Evolutionary conservation across 257 asterid species (phyloP), one percentile per base, ranked within the genome.

Genomic region (Forsythia viridissima): DNA sequence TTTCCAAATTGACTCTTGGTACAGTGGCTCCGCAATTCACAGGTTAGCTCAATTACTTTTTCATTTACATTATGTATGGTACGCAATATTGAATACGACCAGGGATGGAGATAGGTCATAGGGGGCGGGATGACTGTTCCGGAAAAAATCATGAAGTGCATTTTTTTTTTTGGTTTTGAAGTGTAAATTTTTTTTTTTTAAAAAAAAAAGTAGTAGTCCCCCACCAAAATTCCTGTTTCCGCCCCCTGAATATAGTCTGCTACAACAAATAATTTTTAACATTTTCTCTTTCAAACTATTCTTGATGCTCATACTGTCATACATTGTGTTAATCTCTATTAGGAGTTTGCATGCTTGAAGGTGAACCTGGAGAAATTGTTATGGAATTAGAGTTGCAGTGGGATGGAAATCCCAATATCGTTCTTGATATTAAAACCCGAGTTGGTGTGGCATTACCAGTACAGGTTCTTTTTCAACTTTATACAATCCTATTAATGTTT

Each of bases 351-450:
- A 77, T 93, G 78, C 21, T 92, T 20, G 95, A 92, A 15, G 76
- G 93, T 30, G 89, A 82, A 11, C 80, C 87, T 34, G 89, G 89
- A 10, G 99, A 92, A 90, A 73, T 91, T 73, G 36, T 90, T 34
- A 85, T 96, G 94, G 99, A 96, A 77, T 67, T 96, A 88, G 99
- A 96, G 79, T 37, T 93, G 90, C 97, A 96, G 82, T 96, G 99
- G 98, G 99, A 96, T 72, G 99, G 97, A 24, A 88, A 93, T 84
- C 98, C 99, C 5, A 88, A 85, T 63, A 93, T 96, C 18, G 90
- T 92, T 66, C 93, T 96, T 10, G 97, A 89, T 40, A 86, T 96
- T 74, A 90, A 91, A 86, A 93, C 99, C 61, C 86, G 85, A 89
- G 89, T 96, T 74, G 98, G 99, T 5, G 94, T 96, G 65, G 90